Base-by-base conservation (phyloP, 2,329 filamentous ascomycete species). In the Davidsoniella australis region DNA sequence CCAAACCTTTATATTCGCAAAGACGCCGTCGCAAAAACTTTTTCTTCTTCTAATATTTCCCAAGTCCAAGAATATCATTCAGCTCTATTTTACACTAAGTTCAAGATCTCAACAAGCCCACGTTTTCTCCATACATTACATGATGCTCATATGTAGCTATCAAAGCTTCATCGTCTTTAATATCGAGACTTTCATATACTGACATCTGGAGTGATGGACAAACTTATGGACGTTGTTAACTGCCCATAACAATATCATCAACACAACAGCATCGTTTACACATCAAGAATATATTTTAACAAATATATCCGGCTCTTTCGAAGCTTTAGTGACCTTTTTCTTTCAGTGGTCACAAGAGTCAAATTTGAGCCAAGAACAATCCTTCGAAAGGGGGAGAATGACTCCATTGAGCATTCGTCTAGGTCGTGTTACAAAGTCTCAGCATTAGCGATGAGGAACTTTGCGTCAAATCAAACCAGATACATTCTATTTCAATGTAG, bases 381-480 rank as follows among this genome's bases (percentile, higher is more conserved):
- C 49, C 49, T 49, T 45, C 39, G 29, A 33, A 37, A 52, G 49
- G 41, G 43, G 45, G 52, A 47, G 52, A 79, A 78, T 72, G 73
- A 82, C 79, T 77, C 81, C 85, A 80, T 82, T 82, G 85, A 85
- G 80, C 77, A 79, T 81, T 77, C 78, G 85, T 73, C 83, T 86
- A 82, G 79, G 77, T 85, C 82, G 84, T 89, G 84, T 88, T 89
- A 85, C 85, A 87, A 78, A 75, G 71, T 83, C 68, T 73, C 83
- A 79, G 77, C 50, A 65, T 64, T 67, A 68, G 80, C 81, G 62
- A 79, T 84, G 82, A 86, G 64, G 73, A 76, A 77, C 73, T 76
- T 81, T 87, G 85, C 82, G 84, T 89, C 85, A 81, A 85, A 76
- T 74, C 71, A 64, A 53, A 72, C 76, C 83, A 86, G 84, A 87